Evolutionary conservation across 345 rosid species (phyloP).

Genomic region (Murraya paniculata): DNA sequence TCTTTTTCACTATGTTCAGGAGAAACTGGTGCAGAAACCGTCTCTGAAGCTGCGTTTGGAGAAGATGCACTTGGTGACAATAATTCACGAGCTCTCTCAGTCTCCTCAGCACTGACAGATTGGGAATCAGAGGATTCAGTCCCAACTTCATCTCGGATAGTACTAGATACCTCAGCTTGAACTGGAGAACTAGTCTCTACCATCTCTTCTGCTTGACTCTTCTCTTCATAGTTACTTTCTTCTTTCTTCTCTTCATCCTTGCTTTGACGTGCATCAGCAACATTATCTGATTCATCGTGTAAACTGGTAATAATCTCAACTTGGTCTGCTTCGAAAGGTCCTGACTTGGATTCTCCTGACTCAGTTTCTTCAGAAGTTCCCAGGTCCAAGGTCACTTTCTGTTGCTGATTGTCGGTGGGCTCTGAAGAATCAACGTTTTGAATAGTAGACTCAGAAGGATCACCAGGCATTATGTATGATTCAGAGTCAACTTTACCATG

Average conservation of each 20-base stretch:
- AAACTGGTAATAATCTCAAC: constrained; percentile 27
- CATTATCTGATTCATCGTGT: constrained; percentile 31
- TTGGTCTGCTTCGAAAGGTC: constrained; percentile 33
- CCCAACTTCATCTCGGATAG: constrained; percentile 27
- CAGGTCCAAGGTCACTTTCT: constrained; percentile 34
- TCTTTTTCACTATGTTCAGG: constrained; percentile 19
- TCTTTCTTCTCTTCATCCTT: constrained; percentile 30
- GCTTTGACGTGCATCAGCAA: constrained; percentile 36
- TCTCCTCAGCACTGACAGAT: constrained; percentile 25
- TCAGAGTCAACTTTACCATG: constrained; percentile 41
- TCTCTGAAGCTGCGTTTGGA: constrained; percentile 45
- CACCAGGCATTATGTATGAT: constrained; percentile 22
- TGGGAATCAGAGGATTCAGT: constrained; percentile 38
- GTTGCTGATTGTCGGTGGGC: constrained; percentile 31
- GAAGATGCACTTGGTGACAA: constrained; percentile 34
- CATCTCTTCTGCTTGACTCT: constrained; percentile 32
- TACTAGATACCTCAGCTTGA: constrained; percentile 40
- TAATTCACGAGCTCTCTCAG: constrained; percentile 32
- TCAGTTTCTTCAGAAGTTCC: constrained; percentile 35
- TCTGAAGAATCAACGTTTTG: constrained; percentile 33
- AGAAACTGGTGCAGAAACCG: constrained; percentile 39
- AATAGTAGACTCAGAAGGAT: constrained; percentile 37
- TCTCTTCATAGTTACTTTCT: constrained; percentile 19
- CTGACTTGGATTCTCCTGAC: constrained; percentile 35
- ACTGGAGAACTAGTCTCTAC: constrained; percentile 32